These are phyloP conservation scores for Trichoderma aggressivum DNA, from an alignment of 2,329 filamentous ascomycete species.

Conservation along the genomic window DNA sequence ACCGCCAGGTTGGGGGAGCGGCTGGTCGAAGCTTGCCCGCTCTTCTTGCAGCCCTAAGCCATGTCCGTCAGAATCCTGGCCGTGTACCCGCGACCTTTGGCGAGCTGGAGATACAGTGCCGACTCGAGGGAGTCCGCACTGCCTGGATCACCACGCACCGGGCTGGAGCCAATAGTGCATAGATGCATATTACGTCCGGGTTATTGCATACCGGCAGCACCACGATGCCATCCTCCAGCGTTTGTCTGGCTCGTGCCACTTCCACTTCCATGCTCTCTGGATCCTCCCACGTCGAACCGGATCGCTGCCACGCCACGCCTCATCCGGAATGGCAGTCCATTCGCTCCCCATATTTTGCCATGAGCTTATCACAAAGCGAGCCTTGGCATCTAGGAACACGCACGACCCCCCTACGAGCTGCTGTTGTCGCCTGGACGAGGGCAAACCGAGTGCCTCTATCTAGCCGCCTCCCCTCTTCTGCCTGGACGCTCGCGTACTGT, in stretches of 20 bases:
- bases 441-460: background rate
- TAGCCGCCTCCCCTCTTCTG: background rate
- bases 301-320: slow-evolving; percentile 14
- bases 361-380: slow-evolving; percentile 16
- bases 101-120: background rate
- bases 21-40: slow-evolving; percentile 9
- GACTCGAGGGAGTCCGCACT: background rate
- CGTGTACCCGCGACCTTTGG: slow-evolving; percentile 1
- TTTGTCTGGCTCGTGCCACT: background rate
- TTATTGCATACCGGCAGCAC: background rate
- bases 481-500: background rate
- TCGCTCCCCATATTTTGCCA: slow-evolving; percentile 13
- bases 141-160: background rate
- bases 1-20: background rate
- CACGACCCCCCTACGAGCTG: slow-evolving; percentile 3
- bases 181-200: background rate
- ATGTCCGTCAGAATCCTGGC: slow-evolving; percentile 4
- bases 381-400: slow-evolving; percentile 17
- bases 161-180: background rate
- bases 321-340: background rate
- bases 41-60: slow-evolving; percentile 10
- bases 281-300: slow-evolving; percentile 14
- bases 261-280: background rate
- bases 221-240: background rate
- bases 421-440: background rate